These are phyloP conservation scores for Trypanosoma boissoni DNA, from an alignment of 208 protist species.

Conservation along the genomic window DNA sequence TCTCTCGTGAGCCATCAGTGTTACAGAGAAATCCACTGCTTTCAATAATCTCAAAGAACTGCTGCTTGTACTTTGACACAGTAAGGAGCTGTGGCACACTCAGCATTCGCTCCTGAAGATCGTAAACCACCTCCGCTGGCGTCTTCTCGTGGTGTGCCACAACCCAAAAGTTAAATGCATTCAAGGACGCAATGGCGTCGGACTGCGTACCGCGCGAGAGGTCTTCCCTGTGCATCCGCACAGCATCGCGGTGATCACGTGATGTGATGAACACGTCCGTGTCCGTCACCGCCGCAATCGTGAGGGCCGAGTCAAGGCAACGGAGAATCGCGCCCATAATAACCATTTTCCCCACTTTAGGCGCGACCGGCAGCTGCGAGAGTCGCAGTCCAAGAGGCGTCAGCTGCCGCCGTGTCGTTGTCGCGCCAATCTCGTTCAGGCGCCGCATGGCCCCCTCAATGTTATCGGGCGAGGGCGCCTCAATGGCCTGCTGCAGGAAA, in stretches of 20 bases:
- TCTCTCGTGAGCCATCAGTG: too few relatives aligned
- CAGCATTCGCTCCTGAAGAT: constrained; percentile 52
- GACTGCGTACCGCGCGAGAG: constrained; percentile 70
- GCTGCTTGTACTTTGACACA: constrained; percentile 61
- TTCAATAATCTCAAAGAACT: constrained; percentile 66
- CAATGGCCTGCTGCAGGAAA: constrained; percentile 73
- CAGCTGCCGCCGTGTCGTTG: constrained; percentile 71
- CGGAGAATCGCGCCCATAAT: constrained; percentile 86
- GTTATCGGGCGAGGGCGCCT: constrained; percentile 56
- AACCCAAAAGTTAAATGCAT: constrained; percentile 91
- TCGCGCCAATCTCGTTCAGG: constrained; percentile 74
- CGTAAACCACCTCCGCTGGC: constrained; percentile 33
- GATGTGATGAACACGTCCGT: constrained; percentile 58
- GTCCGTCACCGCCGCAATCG: constrained; percentile 81
- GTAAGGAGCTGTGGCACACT: constrained; percentile 58
- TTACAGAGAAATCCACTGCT: constrained; percentile 47
- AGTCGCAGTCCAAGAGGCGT: constrained; percentile 86
- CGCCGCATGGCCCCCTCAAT: constrained; percentile 63
- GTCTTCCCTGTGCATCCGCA: constrained; percentile 71
- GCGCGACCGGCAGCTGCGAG: constrained; percentile 71
- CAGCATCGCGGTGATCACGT: constrained; percentile 45
- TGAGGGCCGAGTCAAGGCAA: constrained; percentile 93
- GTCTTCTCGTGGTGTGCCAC: constrained; percentile 35
- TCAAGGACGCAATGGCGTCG: constrained; percentile 82
- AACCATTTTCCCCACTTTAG: constrained; percentile 89